phyloP scores from a whole-genome alignment of 116 monocot species.

The Cymodocea nodosa region DNA sequence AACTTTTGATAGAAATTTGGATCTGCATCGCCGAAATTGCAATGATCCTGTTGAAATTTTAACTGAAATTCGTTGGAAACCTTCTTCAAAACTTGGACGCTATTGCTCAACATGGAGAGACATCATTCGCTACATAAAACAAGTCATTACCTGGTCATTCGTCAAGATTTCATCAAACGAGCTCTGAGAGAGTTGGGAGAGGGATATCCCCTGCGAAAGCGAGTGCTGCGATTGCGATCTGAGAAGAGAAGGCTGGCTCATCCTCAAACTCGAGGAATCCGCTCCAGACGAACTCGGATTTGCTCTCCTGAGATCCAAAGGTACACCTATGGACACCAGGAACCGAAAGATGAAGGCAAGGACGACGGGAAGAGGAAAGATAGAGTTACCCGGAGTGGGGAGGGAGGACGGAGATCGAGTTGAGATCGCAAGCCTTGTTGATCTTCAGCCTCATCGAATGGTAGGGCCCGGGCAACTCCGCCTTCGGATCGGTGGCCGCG shows the following conservation, averaged over 20 bases:
- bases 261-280: conserved; percentile 25
- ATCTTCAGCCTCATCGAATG: conserved; percentile 61
- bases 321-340: not conserved
- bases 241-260: conserved; percentile 30
- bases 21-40: too few species aligned
- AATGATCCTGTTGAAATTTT: too few species aligned
- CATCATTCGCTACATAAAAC: not conserved
- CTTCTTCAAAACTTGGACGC: too few species aligned
- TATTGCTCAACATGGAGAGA: too few species aligned
- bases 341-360: not conserved
- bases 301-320: conserved; percentile 24
- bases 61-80: too few species aligned
- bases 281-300: conserved; percentile 12
- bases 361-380: not conserved
- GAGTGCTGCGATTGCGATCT: conserved; percentile 88
- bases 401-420: conserved; percentile 90
- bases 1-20: too few species aligned
- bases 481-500: too few species aligned
- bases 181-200: conserved; percentile 84
- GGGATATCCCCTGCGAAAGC: conserved; percentile 66
- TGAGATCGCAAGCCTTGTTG: conserved; percentile 94
- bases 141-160: conserved; percentile 37
- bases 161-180: conserved; percentile 56
- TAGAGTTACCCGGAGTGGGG: conserved; percentile 52
- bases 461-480: too few species aligned